Evolutionary conservation across 805 yeast species (phyloP).

Genomic region (Yueomyces sp.): DNA sequence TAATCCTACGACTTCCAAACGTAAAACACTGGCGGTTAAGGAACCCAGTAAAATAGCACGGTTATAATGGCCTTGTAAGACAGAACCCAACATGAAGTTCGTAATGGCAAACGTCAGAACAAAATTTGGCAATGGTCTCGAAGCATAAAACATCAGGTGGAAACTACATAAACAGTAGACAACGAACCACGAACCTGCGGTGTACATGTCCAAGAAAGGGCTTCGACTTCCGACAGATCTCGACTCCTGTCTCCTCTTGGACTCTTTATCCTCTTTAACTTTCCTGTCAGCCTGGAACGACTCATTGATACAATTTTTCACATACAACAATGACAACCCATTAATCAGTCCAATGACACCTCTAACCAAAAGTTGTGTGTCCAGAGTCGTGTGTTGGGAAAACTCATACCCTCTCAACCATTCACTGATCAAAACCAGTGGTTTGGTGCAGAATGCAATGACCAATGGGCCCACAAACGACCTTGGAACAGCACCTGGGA

Average conservation of each 20-base stretch:
- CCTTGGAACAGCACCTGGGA: slow-evolving; percentile 86
- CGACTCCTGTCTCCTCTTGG: slow-evolving; percentile 4
- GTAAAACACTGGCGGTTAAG: slow-evolving; percentile 52
- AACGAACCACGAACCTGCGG: slow-evolving; percentile 43
- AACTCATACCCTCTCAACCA: slow-evolving; percentile 1
- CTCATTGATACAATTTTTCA: slow-evolving; percentile 32
- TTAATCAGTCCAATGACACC: slow-evolving; percentile 51
- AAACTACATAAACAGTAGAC: slow-evolving; percentile 55
- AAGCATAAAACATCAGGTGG: slow-evolving; percentile 66
- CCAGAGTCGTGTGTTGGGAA: slow-evolving; percentile 28
- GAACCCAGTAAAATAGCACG: slow-evolving; percentile 40
- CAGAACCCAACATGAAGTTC: slow-evolving; percentile 36
- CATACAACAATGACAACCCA: slow-evolving; percentile 34
- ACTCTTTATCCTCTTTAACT: slow-evolving; percentile 5
- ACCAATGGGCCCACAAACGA: slow-evolving; percentile 63
- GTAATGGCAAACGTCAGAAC: slow-evolving; percentile 63
- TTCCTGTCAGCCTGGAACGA: slow-evolving; percentile 7
- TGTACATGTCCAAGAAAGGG: slow-evolving; percentile 1
- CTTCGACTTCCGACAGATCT: slow-evolving; percentile 2
- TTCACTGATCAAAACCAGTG: slow-evolving; percentile 13
- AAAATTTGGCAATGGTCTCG: slow-evolving; percentile 82
- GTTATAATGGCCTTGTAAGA: slow-evolving; percentile 37
- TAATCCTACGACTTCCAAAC: slow-evolving; percentile 56
- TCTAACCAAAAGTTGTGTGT: slow-evolving; percentile 43
- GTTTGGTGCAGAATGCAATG: slow-evolving; percentile 34